A percentile compares a stretch with the other conserved stretches of the same genome.
phyloP scores from a whole-genome alignment of 2,329 filamentous ascomycete genomes.

The Aspergillus sp. region DNA sequence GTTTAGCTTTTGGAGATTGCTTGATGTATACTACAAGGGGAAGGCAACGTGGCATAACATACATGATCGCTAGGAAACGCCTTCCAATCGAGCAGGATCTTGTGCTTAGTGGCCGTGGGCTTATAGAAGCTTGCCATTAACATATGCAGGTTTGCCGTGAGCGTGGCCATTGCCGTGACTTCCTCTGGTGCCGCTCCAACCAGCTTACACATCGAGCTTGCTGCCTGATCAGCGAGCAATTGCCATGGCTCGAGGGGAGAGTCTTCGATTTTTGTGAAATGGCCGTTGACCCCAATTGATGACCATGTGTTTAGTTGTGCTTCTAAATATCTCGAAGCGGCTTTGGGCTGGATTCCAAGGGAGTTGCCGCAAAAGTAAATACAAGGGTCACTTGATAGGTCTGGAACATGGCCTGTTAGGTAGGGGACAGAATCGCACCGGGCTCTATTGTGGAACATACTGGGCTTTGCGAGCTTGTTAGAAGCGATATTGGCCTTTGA shows the following conservation, averaged over 20 bases:
- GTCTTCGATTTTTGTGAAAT: conserved; percentile 69
- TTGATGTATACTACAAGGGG: neutral
- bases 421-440: neutral
- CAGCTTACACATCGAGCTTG: conserved; percentile 66
- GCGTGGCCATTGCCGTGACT: conserved; percentile 81
- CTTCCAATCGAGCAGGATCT: conserved; percentile 81
- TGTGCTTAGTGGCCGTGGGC: conserved; percentile 63
- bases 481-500: conserved; percentile 70
- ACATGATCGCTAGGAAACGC: conserved; percentile 84
- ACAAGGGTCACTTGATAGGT: conserved; percentile 36
- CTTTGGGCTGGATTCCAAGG: conserved; percentile 75
- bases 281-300: conserved; percentile 76
- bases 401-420: conserved; percentile 21
- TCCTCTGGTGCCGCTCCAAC: conserved; percentile 72
- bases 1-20: neutral
- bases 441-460: conserved; percentile 16
- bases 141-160: conserved; percentile 78
- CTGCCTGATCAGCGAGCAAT: conserved; percentile 73
- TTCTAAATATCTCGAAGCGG: conserved; percentile 63
- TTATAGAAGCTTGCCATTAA: conserved; percentile 80
- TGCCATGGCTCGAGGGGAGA: conserved; percentile 72
- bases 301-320: conserved; percentile 80
- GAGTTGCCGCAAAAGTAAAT: conserved; percentile 91
- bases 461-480: conserved; percentile 53
- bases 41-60: conserved; percentile 27